Evolutionary conservation across 257 asterid genomes (phyloP).

Genomic region (Gardenia jasminoides): DNA sequence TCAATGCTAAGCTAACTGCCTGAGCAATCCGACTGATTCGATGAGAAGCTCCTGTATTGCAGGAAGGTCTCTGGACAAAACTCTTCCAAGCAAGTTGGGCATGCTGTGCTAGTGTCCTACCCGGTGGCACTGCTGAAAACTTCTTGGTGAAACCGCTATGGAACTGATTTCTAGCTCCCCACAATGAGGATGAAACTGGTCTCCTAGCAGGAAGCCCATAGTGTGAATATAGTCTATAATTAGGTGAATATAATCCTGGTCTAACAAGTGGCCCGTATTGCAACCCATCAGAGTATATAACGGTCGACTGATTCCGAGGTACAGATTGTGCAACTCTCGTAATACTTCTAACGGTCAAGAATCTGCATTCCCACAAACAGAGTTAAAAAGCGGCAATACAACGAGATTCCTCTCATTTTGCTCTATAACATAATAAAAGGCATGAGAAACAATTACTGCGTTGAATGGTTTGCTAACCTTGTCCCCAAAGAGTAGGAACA

Average conservation of each 20-base stretch:
- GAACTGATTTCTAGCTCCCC: slow-evolving; percentile 31
- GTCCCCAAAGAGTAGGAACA: neutral
- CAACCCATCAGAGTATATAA: neutral
- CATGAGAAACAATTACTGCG: neutral
- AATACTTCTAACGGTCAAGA: neutral
- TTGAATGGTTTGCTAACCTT: neutral
- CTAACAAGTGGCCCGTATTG: slow-evolving; percentile 34
- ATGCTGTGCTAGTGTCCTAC: slow-evolving; percentile 40
- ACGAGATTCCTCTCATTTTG: neutral
- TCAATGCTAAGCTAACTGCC: slow-evolving; percentile 76
- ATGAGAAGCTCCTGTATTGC: slow-evolving; percentile 28
- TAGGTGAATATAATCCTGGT: slow-evolving; percentile 34
- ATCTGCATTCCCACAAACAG: slow-evolving; percentile 11
- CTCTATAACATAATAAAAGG: neutral
- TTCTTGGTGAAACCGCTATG: slow-evolving; percentile 27
- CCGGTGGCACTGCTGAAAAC: slow-evolving; percentile 36
- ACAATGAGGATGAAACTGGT: slow-evolving; percentile 34
- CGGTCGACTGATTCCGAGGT: neutral
- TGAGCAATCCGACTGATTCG: slow-evolving; percentile 65
- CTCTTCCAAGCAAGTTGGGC: slow-evolving; percentile 67
- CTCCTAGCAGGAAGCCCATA: slow-evolving; percentile 29
- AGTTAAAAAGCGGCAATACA: neutral
- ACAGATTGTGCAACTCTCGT: neutral
- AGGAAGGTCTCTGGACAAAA: slow-evolving; percentile 34
- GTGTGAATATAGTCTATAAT: slow-evolving; percentile 40